A percentile compares a stretch with the other conserved stretches of the same genome.
Evolutionary conservation across 106 monocot species (phyloP).

Genomic region (Posidonia australis): DNA sequence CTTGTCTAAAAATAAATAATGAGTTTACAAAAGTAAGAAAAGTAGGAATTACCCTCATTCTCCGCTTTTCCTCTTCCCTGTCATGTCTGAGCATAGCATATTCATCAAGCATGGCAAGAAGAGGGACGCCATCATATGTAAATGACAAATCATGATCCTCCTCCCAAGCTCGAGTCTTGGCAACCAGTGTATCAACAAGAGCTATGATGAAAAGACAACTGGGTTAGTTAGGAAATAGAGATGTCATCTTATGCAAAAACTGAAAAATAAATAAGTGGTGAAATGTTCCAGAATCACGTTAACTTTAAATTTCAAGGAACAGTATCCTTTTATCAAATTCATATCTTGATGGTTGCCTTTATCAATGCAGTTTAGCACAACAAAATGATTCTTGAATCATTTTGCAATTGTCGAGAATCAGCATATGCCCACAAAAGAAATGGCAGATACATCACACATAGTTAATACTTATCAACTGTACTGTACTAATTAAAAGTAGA

Average conservation of each 20-base stretch:
- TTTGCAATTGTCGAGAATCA: too few relatives aligned
- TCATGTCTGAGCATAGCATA: conserved; percentile 88
- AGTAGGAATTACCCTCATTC: conserved; percentile 47
- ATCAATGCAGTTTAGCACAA: too few relatives aligned
- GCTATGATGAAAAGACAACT: conserved; percentile 28
- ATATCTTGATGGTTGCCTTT: too few relatives aligned
- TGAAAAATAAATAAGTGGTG: neutral
- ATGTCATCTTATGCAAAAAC: neutral
- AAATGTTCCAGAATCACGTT: neutral
- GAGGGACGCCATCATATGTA: conserved; percentile 91
- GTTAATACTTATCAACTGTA: neutral
- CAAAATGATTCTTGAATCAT: too few relatives aligned
- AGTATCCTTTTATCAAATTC: too few relatives aligned
- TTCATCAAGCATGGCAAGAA: conserved; percentile 97
- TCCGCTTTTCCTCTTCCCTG: conserved; percentile 86
- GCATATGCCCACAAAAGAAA: too few relatives aligned
- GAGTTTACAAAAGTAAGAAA: neutral
- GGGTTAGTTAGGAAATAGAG: neutral
- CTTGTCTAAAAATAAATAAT: too few relatives aligned
- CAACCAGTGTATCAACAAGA: conserved; percentile 84
- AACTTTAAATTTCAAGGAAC: too few relatives aligned
- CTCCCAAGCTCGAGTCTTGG: conserved; percentile 80
- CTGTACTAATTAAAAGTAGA: neutral
- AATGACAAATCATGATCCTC: conserved; percentile 61
- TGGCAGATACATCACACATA: too few relatives aligned